Percentiles rank a stretch among this genome's conserved stretches.
These are phyloP conservation scores for Escovopsis weberi DNA, from an alignment of 2,329 filamentous ascomycete genomes.

Conservation along the genomic window DNA sequence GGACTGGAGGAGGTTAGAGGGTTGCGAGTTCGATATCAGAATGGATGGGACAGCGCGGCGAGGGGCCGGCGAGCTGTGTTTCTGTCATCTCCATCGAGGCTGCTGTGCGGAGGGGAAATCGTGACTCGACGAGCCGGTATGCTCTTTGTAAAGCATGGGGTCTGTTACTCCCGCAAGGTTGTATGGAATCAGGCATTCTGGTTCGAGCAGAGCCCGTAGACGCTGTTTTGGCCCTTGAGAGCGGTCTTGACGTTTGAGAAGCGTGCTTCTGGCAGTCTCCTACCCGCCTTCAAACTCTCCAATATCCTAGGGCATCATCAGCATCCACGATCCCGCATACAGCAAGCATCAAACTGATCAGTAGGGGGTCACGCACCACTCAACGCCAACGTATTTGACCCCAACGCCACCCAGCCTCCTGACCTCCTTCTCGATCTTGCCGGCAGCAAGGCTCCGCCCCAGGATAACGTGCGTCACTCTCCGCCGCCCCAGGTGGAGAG, in stretches of 20 bases:
- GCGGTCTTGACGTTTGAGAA: conserved; percentile 53
- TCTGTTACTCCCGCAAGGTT: not conserved
- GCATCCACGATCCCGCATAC: no score
- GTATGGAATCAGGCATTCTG: not conserved
- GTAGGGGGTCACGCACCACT: conserved; percentile 45
- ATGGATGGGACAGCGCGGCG: no score
- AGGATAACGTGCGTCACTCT: conserved; percentile 79
- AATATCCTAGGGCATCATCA: conserved; percentile 42
- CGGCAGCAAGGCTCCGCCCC: conserved; percentile 55
- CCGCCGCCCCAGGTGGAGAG: conserved; percentile 55
- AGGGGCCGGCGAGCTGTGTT: no score
- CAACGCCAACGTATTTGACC: conserved; percentile 65
- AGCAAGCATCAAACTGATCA: not conserved
- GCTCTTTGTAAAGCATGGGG: not conserved
- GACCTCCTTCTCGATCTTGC: conserved; percentile 75
- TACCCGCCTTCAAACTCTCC: conserved; percentile 67
- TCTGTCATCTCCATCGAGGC: no score
- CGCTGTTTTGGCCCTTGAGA: conserved; percentile 46
- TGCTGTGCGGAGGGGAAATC: no score
- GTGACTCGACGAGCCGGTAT: not conserved
- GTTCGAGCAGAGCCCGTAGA: conserved; percentile 35
- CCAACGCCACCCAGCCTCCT: conserved; percentile 48
- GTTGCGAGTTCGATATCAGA: not conserved
- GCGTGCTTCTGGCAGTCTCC: conserved; percentile 56
- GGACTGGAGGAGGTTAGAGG: not conserved